Conservation (phyloP, 1,284 basidiomycete genomes). For the Naganishia cerealis region DNA sequence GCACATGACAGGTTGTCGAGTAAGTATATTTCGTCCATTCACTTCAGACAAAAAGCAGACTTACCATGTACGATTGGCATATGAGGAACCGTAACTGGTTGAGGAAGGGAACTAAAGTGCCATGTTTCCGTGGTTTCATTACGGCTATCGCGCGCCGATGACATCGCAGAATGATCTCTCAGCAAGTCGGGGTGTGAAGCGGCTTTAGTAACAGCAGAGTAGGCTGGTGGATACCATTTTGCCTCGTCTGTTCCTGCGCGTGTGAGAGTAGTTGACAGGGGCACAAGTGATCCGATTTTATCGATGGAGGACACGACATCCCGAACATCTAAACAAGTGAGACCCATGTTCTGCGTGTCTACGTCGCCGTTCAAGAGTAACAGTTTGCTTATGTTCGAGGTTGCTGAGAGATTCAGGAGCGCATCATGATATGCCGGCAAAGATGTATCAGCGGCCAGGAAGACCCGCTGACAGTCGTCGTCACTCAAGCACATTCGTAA, state of each 20-base stretch:
- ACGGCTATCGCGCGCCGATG: background rate
- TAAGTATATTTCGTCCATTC: background rate
- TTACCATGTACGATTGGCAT: conserved; percentile 11
- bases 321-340: conserved; percentile 7
- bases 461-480: conserved; percentile 19
- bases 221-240: conserved; percentile 7
- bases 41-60: background rate
- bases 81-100: background rate
- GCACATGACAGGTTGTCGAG: background rate
- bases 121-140: background rate
- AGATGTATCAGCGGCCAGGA: conserved; percentile 10
- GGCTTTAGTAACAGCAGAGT: conserved; percentile 12
- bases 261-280: background rate
- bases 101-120: background rate
- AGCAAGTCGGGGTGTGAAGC: background rate
- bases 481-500: conserved; percentile 26
- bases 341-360: background rate
- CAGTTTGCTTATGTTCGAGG: background rate
- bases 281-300: background rate
- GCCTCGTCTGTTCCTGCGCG: background rate
- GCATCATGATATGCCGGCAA: conserved; percentile 12
- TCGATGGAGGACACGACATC: background rate
- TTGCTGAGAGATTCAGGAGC: background rate
- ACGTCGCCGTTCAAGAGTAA: background rate
- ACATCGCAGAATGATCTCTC: background rate